These are phyloP conservation scores for Metschnikowia henanensis DNA, from an alignment of 805 yeast species.

Conservation along the genomic window DNA sequence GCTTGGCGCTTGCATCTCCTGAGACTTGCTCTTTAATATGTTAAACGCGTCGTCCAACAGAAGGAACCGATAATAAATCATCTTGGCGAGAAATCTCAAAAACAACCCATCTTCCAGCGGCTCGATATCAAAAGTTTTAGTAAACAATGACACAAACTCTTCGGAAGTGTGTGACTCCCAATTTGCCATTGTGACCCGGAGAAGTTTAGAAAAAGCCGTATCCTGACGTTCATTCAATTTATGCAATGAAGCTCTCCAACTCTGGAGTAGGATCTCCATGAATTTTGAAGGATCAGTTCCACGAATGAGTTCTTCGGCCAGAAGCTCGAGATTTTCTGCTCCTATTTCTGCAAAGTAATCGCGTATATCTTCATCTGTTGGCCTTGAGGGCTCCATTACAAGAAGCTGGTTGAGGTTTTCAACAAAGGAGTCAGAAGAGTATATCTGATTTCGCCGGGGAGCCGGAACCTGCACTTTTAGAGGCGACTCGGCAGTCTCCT, in stretches of 20 bases:
- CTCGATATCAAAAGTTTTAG: too few species aligned
- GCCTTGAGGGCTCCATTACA: conserved; percentile 6
- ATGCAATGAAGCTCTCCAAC: background rate
- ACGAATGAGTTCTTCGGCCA: background rate
- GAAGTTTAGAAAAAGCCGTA: conserved; percentile 16
- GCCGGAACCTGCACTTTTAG: conserved; percentile 28
- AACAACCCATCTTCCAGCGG: too few species aligned
- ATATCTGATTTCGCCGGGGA: conserved; percentile 20
- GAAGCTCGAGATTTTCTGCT: background rate
- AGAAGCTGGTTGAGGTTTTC: conserved; percentile 27
- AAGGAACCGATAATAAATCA: background rate
- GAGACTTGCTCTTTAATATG: background rate
- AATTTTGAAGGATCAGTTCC: background rate
- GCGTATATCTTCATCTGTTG: conserved; percentile 1
- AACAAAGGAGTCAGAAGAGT: conserved; percentile 26
- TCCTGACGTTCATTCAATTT: conserved; percentile 15
- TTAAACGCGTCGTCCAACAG: background rate
- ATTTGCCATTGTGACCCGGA: conserved; percentile 6
- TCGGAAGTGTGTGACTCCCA: background rate
- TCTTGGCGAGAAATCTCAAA: background rate
- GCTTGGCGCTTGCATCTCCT: background rate
- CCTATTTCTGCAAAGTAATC: conserved; percentile 2
- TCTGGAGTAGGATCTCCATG: background rate
- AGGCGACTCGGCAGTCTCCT: conserved; percentile 36
- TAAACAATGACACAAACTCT: too few species aligned